Evolutionary conservation across 2,329 filamentous ascomycete genomes (phyloP), one percentile per base, ranked within the genome.

Genomic region (Exophiala alcalophila): DNA sequence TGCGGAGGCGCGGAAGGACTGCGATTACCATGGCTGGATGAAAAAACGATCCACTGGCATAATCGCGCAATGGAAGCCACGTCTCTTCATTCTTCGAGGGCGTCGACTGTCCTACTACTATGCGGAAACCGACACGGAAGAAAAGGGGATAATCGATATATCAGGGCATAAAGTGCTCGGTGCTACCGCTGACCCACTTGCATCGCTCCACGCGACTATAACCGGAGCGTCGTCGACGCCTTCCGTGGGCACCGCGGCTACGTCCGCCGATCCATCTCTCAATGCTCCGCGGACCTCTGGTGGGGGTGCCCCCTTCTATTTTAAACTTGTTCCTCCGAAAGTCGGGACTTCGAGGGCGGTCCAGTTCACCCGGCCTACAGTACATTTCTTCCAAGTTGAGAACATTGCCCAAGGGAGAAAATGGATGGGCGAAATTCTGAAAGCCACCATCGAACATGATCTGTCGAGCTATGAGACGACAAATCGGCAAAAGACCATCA

Each of bases 401-500:
- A 95, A 85, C 57, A 71, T 96, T 45, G 81, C 87, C 57, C 81
- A 92, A 60, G 92, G 92, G 11, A 81, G 92, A 9, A 71, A 94
- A 27, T 98, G 92, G 92, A 98, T 98, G 92, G 92, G 89, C 4
- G 92, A 92, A 4, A 71, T 98, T 37, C 94, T 98, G 87, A 98
- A 98, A 69, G 92, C 92, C 8, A 98, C 92, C 1, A 98, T 98
- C 57, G 91, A 97, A 61, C 84, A 91, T 48, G 92, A 98, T 56
- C 69, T 79, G 58, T 78, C 78, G 3, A 79, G 84, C 7, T 56
- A 50, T 23, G 89, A 87, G 14, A 92, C 86, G 3, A 95, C 89
- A 3, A 97, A 97, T 67, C 91, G 95, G 61, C 90, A 96, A 62
- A 92, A 94, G 72, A 98, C 92, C 0, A 95, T 98, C 41, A 92